Conservation (phyloP, 2,329 filamentous ascomycete species). For the Fusarium sp. region DNA sequence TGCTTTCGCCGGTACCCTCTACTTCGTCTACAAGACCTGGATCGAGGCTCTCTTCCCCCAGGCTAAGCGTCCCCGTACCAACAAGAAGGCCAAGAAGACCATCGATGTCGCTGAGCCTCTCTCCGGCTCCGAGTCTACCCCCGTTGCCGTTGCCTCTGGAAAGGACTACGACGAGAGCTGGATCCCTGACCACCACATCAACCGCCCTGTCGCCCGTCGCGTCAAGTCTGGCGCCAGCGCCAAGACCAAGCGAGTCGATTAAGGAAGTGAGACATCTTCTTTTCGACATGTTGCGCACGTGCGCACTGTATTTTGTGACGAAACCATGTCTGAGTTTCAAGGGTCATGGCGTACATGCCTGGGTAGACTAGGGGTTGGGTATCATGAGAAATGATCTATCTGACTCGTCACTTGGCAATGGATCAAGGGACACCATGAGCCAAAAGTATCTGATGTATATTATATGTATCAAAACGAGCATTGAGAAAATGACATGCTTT, state of each 20-base stretch:
- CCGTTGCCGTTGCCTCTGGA: slow-evolving; percentile 71
- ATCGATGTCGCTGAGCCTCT: slow-evolving; percentile 68
- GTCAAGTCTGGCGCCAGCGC: slow-evolving; percentile 67
- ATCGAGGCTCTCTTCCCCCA: slow-evolving; percentile 95
- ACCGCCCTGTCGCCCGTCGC: slow-evolving; percentile 78
- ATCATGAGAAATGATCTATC: slow-evolving; percentile 12
- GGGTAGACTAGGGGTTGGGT: slow-evolving; percentile 23
- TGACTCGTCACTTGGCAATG: slow-evolving; percentile 12
- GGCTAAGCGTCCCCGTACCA: slow-evolving; percentile 73
- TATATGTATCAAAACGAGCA: slow-evolving; percentile 37
- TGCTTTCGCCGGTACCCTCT: slow-evolving; percentile 81
- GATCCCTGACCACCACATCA: slow-evolving; percentile 91
- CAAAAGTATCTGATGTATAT: slow-evolving; percentile 36
- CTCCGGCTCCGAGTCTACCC: slow-evolving; percentile 75
- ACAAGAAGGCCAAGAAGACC: slow-evolving; percentile 73
- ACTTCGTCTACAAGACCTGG: slow-evolving; percentile 99
- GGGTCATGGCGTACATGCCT: slow-evolving; percentile 10
- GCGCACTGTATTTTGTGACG: slow-evolving; percentile 6
- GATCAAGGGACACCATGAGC: slow-evolving; percentile 7
- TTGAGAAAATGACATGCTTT: slow-evolving; percentile 24
- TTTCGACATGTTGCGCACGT: neutral
- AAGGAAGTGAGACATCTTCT: slow-evolving; percentile 19
- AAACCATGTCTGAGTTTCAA: slow-evolving; percentile 14
- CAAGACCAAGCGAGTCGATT: slow-evolving; percentile 53
- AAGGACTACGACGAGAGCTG: slow-evolving; percentile 91